Percentiles rank a stretch among this genome's conserved stretches.
phyloP scores from a whole-genome alignment of 2,329 filamentous ascomycete species.

The Hirsutella thompsonii region DNA sequence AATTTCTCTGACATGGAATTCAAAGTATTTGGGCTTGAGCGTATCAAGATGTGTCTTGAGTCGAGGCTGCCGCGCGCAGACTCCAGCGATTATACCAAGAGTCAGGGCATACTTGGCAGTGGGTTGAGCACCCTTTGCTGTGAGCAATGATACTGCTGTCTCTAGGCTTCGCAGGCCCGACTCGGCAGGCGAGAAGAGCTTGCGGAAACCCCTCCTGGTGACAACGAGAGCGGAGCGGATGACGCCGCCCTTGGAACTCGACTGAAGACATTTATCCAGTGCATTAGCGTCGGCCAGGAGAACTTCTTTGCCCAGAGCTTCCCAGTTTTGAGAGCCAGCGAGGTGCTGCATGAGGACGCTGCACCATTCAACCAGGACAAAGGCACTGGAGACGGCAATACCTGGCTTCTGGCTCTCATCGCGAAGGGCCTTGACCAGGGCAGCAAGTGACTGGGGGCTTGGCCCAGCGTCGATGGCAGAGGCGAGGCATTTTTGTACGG shows the following conservation, averaged over 20 bases:
- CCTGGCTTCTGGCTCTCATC: slow-evolving; percentile 63
- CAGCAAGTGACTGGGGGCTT: slow-evolving; percentile 42
- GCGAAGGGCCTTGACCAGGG: slow-evolving; percentile 54
- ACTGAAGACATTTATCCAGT: slow-evolving; percentile 64
- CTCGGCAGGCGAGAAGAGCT: slow-evolving; percentile 48
- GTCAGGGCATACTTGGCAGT: slow-evolving; percentile 61
- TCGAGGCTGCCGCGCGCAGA: slow-evolving; percentile 58
- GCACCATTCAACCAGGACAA: slow-evolving; percentile 86
- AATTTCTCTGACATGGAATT: slow-evolving; percentile 78
- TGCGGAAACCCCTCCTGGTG: slow-evolving; percentile 67
- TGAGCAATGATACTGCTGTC: slow-evolving; percentile 52
- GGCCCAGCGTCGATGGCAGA: slow-evolving; percentile 47
- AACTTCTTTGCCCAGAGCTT: slow-evolving; percentile 50
- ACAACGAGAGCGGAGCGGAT: slow-evolving; percentile 63
- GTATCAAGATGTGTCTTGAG: slow-evolving; percentile 48
- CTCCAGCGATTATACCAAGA: slow-evolving; percentile 77
- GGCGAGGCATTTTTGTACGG: slow-evolving; percentile 68
- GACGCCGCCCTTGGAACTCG: slow-evolving; percentile 49
- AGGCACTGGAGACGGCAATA: slow-evolving; percentile 69
- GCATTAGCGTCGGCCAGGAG: slow-evolving; percentile 57
- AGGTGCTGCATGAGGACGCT: slow-evolving; percentile 65
- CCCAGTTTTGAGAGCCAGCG: slow-evolving; percentile 48
- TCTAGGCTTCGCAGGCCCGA: slow-evolving; percentile 46
- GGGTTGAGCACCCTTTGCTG: slow-evolving; percentile 51
- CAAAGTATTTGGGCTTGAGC: slow-evolving; percentile 60